Evolutionary conservation across 345 rosid genomes (phyloP).

Genomic region (Ceriops decandra): DNA sequence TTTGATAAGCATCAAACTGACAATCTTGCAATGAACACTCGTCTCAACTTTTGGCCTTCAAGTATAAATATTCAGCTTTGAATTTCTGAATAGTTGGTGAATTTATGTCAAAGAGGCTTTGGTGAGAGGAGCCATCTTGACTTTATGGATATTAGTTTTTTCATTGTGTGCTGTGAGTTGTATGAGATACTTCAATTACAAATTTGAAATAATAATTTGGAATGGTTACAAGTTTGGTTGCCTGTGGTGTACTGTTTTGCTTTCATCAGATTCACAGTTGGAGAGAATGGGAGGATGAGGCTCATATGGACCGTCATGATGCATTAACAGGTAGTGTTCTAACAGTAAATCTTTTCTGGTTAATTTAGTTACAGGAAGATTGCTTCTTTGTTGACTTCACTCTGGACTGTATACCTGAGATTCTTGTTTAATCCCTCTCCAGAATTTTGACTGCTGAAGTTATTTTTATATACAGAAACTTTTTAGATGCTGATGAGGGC

Average conservation of each 20-base stretch:
- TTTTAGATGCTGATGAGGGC: background rate
- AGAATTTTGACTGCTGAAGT: background rate
- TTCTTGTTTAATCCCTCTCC: background rate
- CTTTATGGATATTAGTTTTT: background rate
- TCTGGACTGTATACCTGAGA: background rate
- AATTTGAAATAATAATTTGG: constrained; percentile 3
- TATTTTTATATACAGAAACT: background rate
- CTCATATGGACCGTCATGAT: constrained; percentile 59
- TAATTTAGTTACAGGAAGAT: background rate
- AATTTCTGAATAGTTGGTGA: too few relatives aligned
- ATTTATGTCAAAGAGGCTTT: too few relatives aligned
- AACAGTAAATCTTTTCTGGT: constrained; percentile 3
- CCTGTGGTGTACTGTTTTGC: constrained; percentile 14
- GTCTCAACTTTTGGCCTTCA: background rate
- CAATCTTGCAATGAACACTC: background rate
- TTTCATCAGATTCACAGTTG: constrained; percentile 78
- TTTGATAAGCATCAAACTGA: background rate
- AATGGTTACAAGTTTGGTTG: background rate
- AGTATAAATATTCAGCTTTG: too few relatives aligned
- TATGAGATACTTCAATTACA: background rate
- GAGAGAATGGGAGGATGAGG: constrained; percentile 90
- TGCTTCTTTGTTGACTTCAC: constrained; percentile 4
- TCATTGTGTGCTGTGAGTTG: background rate
- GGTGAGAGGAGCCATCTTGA: background rate
- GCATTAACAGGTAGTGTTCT: constrained; percentile 53